phyloP scores from a whole-genome alignment of 2,329 filamentous ascomycete species.

The Epicoccum sorghinum region DNA sequence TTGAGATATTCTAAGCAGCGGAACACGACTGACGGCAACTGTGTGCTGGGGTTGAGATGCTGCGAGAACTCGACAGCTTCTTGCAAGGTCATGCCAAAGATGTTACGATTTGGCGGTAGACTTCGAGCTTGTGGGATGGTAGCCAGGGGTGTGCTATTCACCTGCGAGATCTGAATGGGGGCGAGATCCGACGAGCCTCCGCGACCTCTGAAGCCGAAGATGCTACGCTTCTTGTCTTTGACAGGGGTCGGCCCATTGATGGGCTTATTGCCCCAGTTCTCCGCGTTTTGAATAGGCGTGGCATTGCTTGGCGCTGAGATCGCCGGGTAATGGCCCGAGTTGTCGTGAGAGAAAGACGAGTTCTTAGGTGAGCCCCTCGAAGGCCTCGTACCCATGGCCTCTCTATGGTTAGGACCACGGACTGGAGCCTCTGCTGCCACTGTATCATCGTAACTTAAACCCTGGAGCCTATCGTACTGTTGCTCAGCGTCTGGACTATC shows the following conservation, averaged over 20 bases:
- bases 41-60: constrained; percentile 73
- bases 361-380: constrained; percentile 39
- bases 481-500: constrained; percentile 49
- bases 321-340: constrained; percentile 44
- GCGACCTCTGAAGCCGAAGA: constrained; percentile 69
- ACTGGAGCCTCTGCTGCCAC: constrained; percentile 64
- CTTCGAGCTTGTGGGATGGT: constrained; percentile 30
- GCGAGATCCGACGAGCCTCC: constrained; percentile 70
- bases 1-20: constrained; percentile 93
- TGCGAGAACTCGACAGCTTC: constrained; percentile 85
- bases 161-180: constrained; percentile 34
- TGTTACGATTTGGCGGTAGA: constrained; percentile 58
- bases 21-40: constrained; percentile 90
- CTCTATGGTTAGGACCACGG: constrained; percentile 50
- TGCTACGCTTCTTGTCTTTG: constrained; percentile 80
- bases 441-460: constrained; percentile 63
- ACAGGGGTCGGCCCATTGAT: constrained; percentile 61
- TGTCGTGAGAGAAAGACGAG: constrained; percentile 43
- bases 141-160: constrained; percentile 22
- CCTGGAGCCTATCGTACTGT: constrained; percentile 47
- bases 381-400: constrained; percentile 26
- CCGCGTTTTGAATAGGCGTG: constrained; percentile 79
- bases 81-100: constrained; percentile 83
- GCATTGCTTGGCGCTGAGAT: constrained; percentile 89
- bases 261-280: constrained; percentile 83